Evolutionary conservation across 139 green algal genomes (phyloP).

Genomic region (Edaphochlamys debaryana): DNA sequence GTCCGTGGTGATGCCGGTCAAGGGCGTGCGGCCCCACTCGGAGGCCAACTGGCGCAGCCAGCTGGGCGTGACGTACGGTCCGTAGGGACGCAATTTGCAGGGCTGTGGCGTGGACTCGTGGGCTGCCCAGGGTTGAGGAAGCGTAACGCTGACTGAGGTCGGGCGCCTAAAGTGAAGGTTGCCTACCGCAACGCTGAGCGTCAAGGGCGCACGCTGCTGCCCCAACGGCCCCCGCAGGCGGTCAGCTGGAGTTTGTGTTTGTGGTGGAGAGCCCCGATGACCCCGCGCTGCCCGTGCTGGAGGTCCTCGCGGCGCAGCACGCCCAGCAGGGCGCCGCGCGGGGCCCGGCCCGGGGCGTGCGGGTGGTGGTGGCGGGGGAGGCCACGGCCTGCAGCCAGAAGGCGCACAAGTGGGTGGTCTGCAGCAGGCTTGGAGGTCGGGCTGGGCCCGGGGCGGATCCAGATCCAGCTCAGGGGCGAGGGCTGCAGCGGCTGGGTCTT

Average conservation of each 20-base stretch:
- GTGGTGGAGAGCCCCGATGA: conserved; percentile 72
- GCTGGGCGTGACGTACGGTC: conserved; percentile 68
- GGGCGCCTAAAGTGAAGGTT: too few species aligned
- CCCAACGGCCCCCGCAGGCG: conserved; percentile 44
- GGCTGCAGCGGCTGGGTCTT: too few species aligned
- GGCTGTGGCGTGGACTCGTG: too few species aligned
- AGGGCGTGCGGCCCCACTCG: conserved; percentile 71
- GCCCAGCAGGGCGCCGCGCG: not conserved
- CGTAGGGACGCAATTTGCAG: too few species aligned
- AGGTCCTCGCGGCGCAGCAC: conserved; percentile 5
- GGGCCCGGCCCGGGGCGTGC: not conserved
- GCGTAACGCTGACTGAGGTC: too few species aligned
- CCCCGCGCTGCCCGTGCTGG: conserved; percentile 47
- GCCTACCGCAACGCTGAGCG: too few species aligned
- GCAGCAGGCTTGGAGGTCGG: too few species aligned
- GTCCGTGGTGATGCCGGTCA: conserved; percentile 76
- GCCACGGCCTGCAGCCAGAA: conserved; percentile 78
- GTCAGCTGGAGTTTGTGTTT: conserved; percentile 80
- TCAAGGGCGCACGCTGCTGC: too few species aligned
- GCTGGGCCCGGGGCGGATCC: too few species aligned
- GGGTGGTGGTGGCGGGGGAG: conserved; percentile 59
- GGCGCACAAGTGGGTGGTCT: conserved; percentile 86
- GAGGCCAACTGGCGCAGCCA: conserved; percentile 72
- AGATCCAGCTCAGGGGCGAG: too few species aligned
- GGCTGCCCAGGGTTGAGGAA: too few species aligned